Base-by-base conservation (phyloP, 306 rosid genomes). In the Abrus precatorius region DNA sequence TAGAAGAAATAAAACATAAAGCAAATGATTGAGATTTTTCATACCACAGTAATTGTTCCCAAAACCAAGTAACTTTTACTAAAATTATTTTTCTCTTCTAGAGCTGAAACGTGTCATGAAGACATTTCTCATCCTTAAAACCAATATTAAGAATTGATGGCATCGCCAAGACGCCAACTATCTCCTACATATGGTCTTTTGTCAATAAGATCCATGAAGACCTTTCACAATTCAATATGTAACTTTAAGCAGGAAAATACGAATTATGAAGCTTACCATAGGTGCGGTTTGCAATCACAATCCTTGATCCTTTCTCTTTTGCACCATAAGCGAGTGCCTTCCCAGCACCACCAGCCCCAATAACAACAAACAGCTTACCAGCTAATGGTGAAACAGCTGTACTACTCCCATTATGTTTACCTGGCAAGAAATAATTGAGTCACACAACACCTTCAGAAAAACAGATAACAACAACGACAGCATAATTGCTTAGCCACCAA, bases 281-380 rank as follows among this genome's bases (percentile, higher is more conserved):
- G 62, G 99, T 91, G 81, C 98, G 98, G 81, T 95, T 91, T 52
- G 94, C 98, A 85, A 95, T 93, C 81, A 90, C 98, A 84, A 95
- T 83, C 87, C 89, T 87, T 53, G 98, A 96, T 67, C 98, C 99
- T 84, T 93, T 93, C 82, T 85, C 91, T 87, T 91, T 93, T 54
- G 97, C 99, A 83, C 99, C 99, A 84, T 89, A 95, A 65, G 99
- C 99, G 82, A 93, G 88, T 57, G 99, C 98, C 88, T 95, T 93
- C 60, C 93, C 97, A 28, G 97, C 97, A 44, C 98, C 99, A 84
- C 99, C 98, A 76, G 98, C 99, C 66, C 99, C 99, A 80, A 95
- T 91, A 83, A 95, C 95, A 83, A 93, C 90, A 83, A 95, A 88
- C 56, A 87, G 84, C 87, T 84, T 93, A 83, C 99, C 99, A 77